Conservation (phyloP, 768 basidiomycete genomes). For the Tephrocybe sp. region DNA sequence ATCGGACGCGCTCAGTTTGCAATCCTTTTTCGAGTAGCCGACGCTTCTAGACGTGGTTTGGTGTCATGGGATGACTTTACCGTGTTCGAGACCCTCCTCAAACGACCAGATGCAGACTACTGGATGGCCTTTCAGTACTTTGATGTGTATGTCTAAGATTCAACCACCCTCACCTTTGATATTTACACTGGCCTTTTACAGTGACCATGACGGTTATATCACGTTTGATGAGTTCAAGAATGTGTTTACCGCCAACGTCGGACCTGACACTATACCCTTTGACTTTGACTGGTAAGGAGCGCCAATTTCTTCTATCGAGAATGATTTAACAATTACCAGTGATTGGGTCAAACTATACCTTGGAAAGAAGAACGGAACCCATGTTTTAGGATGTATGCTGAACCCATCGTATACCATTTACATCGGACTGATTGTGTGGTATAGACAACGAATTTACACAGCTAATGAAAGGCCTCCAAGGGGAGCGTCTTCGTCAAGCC, state of each 20-base stretch:
- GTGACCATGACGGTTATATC: conserved; percentile 90
- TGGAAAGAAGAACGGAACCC: conserved; percentile 87
- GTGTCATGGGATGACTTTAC: conserved; percentile 96
- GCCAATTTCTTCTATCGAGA: not conserved
- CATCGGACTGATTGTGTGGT: not conserved
- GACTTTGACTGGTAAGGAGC: conserved; percentile 80
- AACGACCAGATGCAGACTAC: conserved; percentile 95
- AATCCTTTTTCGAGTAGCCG: conserved; percentile 87
- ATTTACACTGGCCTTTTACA: conserved; percentile 26
- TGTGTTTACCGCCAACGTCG: conserved; percentile 80
- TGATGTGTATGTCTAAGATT: conserved; percentile 65
- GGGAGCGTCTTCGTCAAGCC: conserved; percentile 93
- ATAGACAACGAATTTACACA: conserved; percentile 96
- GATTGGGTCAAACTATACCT: conserved; percentile 97
- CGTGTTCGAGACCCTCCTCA: conserved; percentile 90
- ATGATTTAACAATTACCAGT: conserved; percentile 31
- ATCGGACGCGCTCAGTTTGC: conserved; percentile 88
- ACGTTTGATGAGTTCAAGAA: conserved; percentile 93
- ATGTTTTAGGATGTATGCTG: conserved; percentile 85
- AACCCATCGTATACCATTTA: not conserved
- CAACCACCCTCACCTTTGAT: conserved; percentile 9
- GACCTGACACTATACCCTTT: conserved; percentile 83
- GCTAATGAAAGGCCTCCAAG: conserved; percentile 97
- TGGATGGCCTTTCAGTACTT: conserved; percentile 97
- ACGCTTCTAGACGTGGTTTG: conserved; percentile 68